Evolutionary conservation across 2,329 filamentous ascomycete species (phyloP).

Genomic region (Phoma sp.): DNA sequence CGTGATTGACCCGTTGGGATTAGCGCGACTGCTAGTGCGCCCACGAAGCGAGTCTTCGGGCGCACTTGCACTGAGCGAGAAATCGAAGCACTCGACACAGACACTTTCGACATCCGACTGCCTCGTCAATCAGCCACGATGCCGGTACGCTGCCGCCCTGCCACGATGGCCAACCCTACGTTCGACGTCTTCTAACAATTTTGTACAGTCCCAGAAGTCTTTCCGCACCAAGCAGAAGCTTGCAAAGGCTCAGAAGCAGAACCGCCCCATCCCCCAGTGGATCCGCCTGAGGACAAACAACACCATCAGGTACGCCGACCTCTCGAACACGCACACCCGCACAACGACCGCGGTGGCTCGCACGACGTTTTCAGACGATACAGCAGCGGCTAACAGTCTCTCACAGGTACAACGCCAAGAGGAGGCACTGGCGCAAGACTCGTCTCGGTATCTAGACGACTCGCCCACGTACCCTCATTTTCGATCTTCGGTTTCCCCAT

Average conservation of each 20-base stretch:
- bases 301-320: conserved; percentile 85
- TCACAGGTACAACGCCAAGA: conserved; percentile 98
- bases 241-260: conserved; percentile 99
- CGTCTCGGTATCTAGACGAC: conserved; percentile 92
- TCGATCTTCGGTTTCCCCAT: conserved; percentile 41
- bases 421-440: conserved; percentile 99
- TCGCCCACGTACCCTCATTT: conserved; percentile 52
- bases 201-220: conserved; percentile 91
- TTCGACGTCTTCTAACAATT: conserved; percentile 15
- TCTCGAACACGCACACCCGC: conserved; percentile 12
- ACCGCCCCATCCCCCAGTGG: conserved; percentile 99
- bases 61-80: conserved; percentile 8
- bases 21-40: background rate
- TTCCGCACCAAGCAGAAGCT: conserved; percentile 99
- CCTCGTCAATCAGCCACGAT: conserved; percentile 46
- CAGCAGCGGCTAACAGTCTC: conserved; percentile 19
- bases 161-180: conserved; percentile 11
- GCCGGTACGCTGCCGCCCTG: conserved; percentile 42
- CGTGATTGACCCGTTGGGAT: background rate
- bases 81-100: conserved; percentile 16
- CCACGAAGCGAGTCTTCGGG: conserved; percentile 3
- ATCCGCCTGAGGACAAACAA: conserved; percentile 98
- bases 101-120: conserved; percentile 44
- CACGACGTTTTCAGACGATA: background rate
- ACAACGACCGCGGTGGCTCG: background rate